Evolutionary conservation across 306 rosid species (phyloP), one percentile per base, ranked within the genome.

Genomic region (Cercis canadensis): DNA sequence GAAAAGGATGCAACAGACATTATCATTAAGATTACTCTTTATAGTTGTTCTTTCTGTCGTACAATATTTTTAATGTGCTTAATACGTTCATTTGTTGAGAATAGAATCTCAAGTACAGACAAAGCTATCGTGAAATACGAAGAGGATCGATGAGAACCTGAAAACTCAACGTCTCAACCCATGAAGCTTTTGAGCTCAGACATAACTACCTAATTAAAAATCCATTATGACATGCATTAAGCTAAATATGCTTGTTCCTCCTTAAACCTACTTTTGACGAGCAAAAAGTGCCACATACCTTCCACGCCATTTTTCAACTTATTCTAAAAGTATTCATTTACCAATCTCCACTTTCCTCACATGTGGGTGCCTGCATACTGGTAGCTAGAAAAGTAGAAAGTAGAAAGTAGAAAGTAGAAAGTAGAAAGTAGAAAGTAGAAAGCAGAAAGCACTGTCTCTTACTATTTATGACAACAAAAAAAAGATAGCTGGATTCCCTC

Each of bases 201-300:
- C 29, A 24, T 24, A 24, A 1, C n/a, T n/a, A n/a, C n/a, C n/a
- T n/a, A n/a, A 24, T 24, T 24, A 24, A 24, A 24, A 24, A 24
- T 3, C 29, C 29, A 24, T 24, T 24, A 24, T 24, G 29, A 24
- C 29, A 24, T 24, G 29, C 3, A 24, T 24, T 24, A 24, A 1
- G 3, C 29, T 24, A 24, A 24, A 24, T 24, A 24, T 24, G 29
- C 2, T 37, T 5, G 43, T 37, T 37, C 43, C 1, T 37, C 0
- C 43, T 37, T 37, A 24, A n/a, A n/a, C n/a, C 3, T 24, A 24
- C 29, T 24, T 24, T n/a, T n/a, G n/a, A n/a, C n/a, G n/a, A n/a
- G n/a, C n/a, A n/a, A 36, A 66, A 66, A 29, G 19, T 50, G 72
- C 60, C 55, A 24, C 59, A 32, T 11, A 31, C 60, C 46, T 50